phyloP scores from a whole-genome alignment of 345 rosid species.

The Aquilaria sinensis region DNA sequence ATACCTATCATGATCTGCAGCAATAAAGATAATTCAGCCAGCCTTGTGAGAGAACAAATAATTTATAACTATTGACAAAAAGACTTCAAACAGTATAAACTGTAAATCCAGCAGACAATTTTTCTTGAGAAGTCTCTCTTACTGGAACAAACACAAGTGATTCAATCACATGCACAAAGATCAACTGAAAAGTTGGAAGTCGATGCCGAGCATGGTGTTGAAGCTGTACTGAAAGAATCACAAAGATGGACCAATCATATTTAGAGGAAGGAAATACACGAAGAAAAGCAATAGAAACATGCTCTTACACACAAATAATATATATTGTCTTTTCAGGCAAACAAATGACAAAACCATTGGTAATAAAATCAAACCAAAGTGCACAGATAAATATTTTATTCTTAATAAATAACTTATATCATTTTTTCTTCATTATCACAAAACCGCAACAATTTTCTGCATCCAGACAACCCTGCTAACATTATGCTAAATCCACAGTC shows the following conservation, averaged over 20 bases:
- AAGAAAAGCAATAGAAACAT: not conserved
- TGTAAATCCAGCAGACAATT: not conserved
- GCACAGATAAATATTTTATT: not conserved
- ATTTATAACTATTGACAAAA: too few relatives aligned
- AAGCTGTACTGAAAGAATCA: conserved; percentile 90
- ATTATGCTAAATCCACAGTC: conserved; percentile 1
- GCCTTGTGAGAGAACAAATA: not conserved
- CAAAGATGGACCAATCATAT: conserved; percentile 32
- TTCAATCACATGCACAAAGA: conserved; percentile 94
- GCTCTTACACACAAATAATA: too few relatives aligned
- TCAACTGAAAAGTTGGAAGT: conserved; percentile 96
- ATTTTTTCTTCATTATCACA: too few relatives aligned
- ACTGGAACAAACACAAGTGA: conserved; percentile 99
- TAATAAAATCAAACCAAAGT: not conserved
- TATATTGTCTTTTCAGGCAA: not conserved
- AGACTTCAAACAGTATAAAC: not conserved
- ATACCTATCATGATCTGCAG: conserved; percentile 99
- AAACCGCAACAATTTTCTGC: not conserved
- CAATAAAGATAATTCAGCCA: conserved; percentile 6
- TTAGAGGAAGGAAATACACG: conserved; percentile 12
- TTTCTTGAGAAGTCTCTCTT: conserved; percentile 14
- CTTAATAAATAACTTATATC: too few relatives aligned
- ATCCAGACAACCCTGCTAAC: conserved; percentile 6
- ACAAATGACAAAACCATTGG: not conserved
- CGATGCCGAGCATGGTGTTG: conserved; percentile 98